Base-by-base conservation (phyloP, 129 eudicot species). In the Artemisia argyi region DNA sequence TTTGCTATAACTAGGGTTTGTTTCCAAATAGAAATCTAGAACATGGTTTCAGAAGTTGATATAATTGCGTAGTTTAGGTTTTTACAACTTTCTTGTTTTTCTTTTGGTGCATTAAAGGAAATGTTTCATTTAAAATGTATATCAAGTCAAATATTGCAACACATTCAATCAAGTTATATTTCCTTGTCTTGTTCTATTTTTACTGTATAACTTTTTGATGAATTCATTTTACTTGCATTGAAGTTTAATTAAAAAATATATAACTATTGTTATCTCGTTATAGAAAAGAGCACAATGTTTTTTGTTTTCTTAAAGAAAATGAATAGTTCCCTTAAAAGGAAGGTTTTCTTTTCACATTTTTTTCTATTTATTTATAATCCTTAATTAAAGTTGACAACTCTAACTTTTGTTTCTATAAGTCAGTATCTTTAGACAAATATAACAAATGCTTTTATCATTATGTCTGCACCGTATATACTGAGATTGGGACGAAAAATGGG, bases 221-320 rank as follows among this genome's bases (percentile, higher is more conserved):
- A 39, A 39, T 39, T 39, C 46, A 7, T 39, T 39, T 39, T 39
- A 39, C 10, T 39, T 39, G 10, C 46, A 8, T 39, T 39, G 11
- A 1, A 39, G 46, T 39, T 39, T 39, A 39, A 35, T 39, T 39
- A 39, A 39, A 39, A 7, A 1, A 39, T 1, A 39, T 62, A 28
- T 62, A 35, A 62, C 20, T 14, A 30, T 3, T 24, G 3, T 19
- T 28, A 13, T 61, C n/a, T 30, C 14, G 19, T 32, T 12, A 14
- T 11, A 30, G 8, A 60, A 4, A 24, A 24, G 39, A 61, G 2
- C 32, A 30, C 3, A 4, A 32, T 61, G 8, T 3, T 14, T 44
- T 65, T 65, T 73, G 52, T 35, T 60, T 16, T 73, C 30, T 17
- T 24, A 57, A 17, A 19, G 48, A 15, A 46, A 49, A n/a, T 26